Percentiles rank a stretch among this genome's conserved stretches.
These are phyloP conservation scores for Pseudevernia furfuracea DNA, from an alignment of 495 filamentous ascomycete species.

Conservation along the genomic window DNA sequence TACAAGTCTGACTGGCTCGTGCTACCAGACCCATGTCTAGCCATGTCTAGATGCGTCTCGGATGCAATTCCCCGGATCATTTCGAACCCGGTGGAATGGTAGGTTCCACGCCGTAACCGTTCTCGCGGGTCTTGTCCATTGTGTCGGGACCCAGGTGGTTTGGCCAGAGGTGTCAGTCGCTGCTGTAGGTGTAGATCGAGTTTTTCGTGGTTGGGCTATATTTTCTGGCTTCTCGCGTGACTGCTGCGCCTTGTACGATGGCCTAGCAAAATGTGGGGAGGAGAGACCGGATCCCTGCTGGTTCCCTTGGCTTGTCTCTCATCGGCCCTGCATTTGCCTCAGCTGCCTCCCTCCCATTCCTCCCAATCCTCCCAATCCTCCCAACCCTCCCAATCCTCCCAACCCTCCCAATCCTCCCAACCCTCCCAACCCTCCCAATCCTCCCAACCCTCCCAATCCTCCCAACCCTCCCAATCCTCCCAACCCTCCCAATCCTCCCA, in stretches of 20 bases:
- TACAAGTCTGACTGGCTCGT: not conserved
- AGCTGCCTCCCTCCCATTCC: not conserved
- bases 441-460: not conserved
- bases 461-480: not conserved
- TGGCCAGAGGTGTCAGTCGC: not conserved
- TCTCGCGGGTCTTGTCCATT: not conserved
- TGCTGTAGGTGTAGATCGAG: not conserved
- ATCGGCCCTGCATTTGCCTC: not conserved
- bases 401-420: not conserved
- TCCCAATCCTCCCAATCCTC: not conserved
- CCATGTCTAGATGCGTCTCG: constrained; percentile 9
- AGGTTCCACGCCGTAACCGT: constrained; percentile 8
- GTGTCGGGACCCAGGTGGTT: constrained; percentile 8
- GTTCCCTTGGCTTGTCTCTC: not conserved
- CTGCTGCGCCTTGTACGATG: not conserved
- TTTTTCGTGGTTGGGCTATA: not conserved
- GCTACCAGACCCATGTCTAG: constrained; percentile 5
- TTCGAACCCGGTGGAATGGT: constrained; percentile 6
- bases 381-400: not conserved
- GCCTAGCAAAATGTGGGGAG: not conserved
- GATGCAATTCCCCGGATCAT: constrained; percentile 12
- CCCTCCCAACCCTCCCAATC: not conserved
- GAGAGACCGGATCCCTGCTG: not conserved
- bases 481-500: not conserved
- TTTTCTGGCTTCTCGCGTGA: not conserved